Conservation (phyloP, 2,329 filamentous ascomycete genomes). For the Colletotrichum sp. region DNA sequence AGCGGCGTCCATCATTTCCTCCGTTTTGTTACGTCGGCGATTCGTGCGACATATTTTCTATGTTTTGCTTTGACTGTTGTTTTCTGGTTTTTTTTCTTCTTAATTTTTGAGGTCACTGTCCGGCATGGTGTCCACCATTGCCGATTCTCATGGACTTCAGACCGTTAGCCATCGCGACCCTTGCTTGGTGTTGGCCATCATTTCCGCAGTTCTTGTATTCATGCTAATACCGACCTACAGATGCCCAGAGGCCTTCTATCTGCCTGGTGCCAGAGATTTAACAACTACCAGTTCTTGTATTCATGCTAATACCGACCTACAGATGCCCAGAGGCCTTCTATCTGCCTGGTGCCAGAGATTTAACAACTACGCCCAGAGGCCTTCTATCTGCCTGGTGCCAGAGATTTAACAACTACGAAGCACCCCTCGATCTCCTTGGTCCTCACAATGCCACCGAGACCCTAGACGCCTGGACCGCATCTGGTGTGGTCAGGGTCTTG, state of each 20-base stretch:
- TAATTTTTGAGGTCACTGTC: neutral
- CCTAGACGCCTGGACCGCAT: neutral
- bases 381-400: neutral
- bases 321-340: neutral
- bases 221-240: neutral
- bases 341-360: neutral
- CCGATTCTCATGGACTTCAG: neutral
- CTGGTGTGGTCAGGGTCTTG: neutral
- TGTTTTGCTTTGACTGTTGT: neutral
- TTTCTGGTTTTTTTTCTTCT: neutral
- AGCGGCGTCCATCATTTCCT: neutral
- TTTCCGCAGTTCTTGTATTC: neutral
- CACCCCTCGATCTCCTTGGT: neutral
- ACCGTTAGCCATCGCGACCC: neutral
- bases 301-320: no score
- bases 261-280: no score
- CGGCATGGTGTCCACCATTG: neutral
- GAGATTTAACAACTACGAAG: neutral
- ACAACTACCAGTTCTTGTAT: neutral
- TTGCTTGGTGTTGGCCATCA: neutral
- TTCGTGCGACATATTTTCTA: neutral
- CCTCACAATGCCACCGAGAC: neutral
- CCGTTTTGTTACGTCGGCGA: neutral
- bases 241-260: no score
- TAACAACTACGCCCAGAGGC: neutral